Evolutionary conservation across 345 rosid species (phyloP), one percentile per base, ranked within the genome.

Genomic region (rapeseed (Brassica napus)): DNA sequence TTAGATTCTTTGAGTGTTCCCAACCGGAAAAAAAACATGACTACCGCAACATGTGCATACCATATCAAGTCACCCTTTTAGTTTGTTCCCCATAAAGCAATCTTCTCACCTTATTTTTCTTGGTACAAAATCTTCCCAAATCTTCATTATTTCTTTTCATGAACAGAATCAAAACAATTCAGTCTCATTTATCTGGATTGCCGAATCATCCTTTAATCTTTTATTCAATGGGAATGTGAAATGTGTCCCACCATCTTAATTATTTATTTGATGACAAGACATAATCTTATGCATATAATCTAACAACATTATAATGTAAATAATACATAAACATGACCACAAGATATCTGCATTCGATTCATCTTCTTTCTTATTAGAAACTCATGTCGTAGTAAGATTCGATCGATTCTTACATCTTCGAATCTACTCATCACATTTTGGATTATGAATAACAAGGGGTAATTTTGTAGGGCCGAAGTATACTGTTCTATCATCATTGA

Each of bases 111-210:
- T 14, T 71, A 57, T 68, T 77, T 64, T 75, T 67, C 72, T 74
- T 75, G 75, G 75, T 75, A 69, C 72, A 80, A 80, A 75, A 80
- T 75, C 83, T 75, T 75, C 62, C 66, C 79, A 80, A 69, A 75
- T 80, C 83, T 80, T 69, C 73, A 67, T 63, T 64, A 70, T 75
- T 80, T 80, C 83, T 80, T 75, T 80, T 70, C 83, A 64, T 70
- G 59, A 75, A 80, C 68, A 75, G 75, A 75, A 75, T 75, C 21
- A 64, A 74, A 65, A 64, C 57, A 75, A 75, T 57, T 44, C 24
- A 73, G 72, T 42, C 67, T 60, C 61, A 55, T 69, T 69, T 69
- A 15, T 23, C 23, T 73, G 68, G 78, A 68, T 74, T 62, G 65
- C 71, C 79, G 72, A 75, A 75, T 75, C 68, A 54, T 74, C 65